These are phyloP conservation scores for Lentinula detonsa DNA, from an alignment of 768 basidiomycete species.

Conservation along the genomic window DNA sequence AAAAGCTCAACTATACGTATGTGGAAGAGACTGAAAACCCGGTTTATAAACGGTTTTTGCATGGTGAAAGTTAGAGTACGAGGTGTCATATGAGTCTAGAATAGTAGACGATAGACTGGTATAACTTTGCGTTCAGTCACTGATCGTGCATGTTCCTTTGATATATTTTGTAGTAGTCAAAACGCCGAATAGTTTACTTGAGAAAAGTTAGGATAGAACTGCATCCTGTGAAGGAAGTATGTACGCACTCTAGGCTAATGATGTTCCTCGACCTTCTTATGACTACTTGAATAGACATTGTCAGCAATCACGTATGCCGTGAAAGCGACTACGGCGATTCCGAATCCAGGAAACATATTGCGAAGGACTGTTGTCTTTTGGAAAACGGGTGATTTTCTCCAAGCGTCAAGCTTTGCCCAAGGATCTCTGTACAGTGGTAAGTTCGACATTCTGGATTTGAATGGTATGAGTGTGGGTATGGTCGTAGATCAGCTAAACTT, in stretches of 20 bases:
- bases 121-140: neutral
- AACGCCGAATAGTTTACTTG: neutral
- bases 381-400: slow-evolving; percentile 90
- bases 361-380: slow-evolving; percentile 81
- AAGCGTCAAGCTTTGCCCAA: slow-evolving; percentile 91
- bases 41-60: slow-evolving; percentile 72
- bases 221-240: neutral
- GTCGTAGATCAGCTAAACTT: neutral
- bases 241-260: neutral
- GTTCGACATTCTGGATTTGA: slow-evolving; percentile 41
- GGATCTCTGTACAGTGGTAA: slow-evolving; percentile 84
- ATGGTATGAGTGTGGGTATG: neutral
- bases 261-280: slow-evolving; percentile 16
- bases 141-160: neutral
- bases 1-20: slow-evolving; percentile 77
- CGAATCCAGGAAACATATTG: slow-evolving; percentile 91
- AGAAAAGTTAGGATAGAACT: neutral
- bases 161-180: neutral
- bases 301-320: slow-evolving; percentile 86
- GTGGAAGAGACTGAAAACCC: slow-evolving; percentile 92
- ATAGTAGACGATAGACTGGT: neutral
- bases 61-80: neutral
- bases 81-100: neutral
- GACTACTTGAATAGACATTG: slow-evolving; percentile 49
- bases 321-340: slow-evolving; percentile 89